Base-by-base conservation (phyloP, 257 asterid genomes). In the Gynochthodes officinalis region DNA sequence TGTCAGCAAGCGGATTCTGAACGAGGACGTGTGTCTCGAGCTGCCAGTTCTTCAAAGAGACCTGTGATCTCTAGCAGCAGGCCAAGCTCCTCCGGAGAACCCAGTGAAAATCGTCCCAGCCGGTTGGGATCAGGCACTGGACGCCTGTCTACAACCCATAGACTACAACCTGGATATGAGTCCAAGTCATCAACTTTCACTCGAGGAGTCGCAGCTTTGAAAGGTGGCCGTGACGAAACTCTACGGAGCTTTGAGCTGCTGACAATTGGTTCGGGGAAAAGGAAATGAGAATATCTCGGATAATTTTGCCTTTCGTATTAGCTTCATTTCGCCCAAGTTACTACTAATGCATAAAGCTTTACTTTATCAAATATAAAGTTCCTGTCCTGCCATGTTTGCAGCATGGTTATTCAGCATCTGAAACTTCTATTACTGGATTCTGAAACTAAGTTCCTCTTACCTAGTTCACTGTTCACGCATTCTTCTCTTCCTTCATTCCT, bases 201-300 rank as follows among this genome's bases (percentile, higher is more conserved):
- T 27, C 96, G 96, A 4, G n/a, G n/a, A n/a, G 74, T 84, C 50
- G 69, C 84, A n/a, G 81, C 84, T 71, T 61, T 93, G 37, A 84
- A 92, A 81, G 90, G 92, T 8, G 83, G 84, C 53, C 87, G 90
- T 25, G 96, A 90, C 15, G 96, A 90, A 59, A 70, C 90, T 65
- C 92, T 92, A 8, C 74, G 91, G 71, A 88, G 96, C 89, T 92
- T 92, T 40, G 96, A 92, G 82, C 86, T 89, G 66, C 81, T 92
- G 53, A 87, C 93, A 21, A 90, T 92, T 43, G 96, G 98, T 80
- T 55, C 89, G 0, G 95, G 91, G 50, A 87, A 82, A 73, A 90
- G 95, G 85, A 90, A 90, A 82, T 90, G 78, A 78, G 64, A 37
- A 14, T n/a, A n/a, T 25, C 32, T 42, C 13, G 35, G 23, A 39